Base-by-base conservation (phyloP, 768 basidiomycete species). In the Auriculariales sp. region DNA sequence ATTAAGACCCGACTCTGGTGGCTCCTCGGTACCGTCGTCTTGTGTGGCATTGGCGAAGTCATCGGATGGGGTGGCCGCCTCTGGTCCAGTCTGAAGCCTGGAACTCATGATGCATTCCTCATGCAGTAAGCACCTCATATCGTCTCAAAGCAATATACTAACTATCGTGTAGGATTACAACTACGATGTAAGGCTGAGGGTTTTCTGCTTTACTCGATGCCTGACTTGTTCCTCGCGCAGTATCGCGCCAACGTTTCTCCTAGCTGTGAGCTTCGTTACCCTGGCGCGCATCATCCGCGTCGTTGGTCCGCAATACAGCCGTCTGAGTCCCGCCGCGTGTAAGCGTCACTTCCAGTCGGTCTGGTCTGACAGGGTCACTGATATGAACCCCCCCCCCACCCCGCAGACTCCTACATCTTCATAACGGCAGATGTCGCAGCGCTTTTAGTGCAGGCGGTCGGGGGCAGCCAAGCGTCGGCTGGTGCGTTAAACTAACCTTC, bases 391-490 rank as follows among this genome's bases (percentile, higher is more conserved):
- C n/a, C n/a, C n/a, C n/a, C n/a, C n/a, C n/a, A n/a, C n/a, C n/a
- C n/a, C n/a, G n/a, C 36, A 65, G 63, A 65, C 50, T 54, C 59
- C n/a, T 52, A 51, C 4, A 52, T 66, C 12, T 66, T 66, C 54
- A 39, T 57, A 27, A 52, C 55, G 31, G 44, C 63, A 58, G 83
- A 84, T 54, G 57, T 80, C 19, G 59, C 78, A 28, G 73, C 80
- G 9, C 68, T 85, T 24, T 61, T 77, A 15, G 61, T 82, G 2
- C 82, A 85, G 63, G 81, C 73, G 25, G 61, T 71, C 15, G 82
- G 82, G 32, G 81, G 81, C 24, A 81, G 72, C 0, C 56, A 69
- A 19, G 79, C 79, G 0, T 68, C 73, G 3, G 58, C n/a, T n/a
- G n/a, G n/a, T n/a, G n/a, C n/a, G n/a, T n/a, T n/a, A n/a, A n/a